A percentile compares a stretch with the other conserved stretches of the same genome.
Evolutionary conservation across 345 rosid genomes (phyloP).

Genomic region (Eucalyptus cloeziana): DNA sequence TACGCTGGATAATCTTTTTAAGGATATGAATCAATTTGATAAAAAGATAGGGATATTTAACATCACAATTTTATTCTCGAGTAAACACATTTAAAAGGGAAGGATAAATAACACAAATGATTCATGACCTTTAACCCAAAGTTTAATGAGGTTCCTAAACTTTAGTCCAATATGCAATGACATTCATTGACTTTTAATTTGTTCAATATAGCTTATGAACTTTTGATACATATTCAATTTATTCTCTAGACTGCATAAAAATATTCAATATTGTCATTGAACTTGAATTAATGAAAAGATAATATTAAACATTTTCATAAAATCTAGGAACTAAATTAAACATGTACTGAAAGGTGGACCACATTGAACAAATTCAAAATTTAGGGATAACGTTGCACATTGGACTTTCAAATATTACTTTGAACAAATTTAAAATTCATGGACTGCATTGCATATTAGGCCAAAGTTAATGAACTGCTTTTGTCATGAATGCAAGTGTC

Average conservation of each 20-base stretch:
- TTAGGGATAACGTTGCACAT: fast-evolving
- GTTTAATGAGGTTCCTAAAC: fast-evolving
- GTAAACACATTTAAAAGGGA: too few species aligned
- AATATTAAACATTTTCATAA: too few species aligned
- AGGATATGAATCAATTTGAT: not conserved
- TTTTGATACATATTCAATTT: too few species aligned
- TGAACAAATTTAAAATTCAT: too few species aligned
- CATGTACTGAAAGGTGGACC: fast-evolving
- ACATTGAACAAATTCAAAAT: too few species aligned
- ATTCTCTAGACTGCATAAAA: fast-evolving
- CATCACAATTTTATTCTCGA: too few species aligned
- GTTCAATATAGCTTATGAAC: fast-evolving
- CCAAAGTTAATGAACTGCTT: too few species aligned
- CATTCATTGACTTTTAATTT: too few species aligned
- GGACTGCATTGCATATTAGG: fast-evolving
- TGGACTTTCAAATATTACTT: fast-evolving
- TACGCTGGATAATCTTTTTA: fast-evolving
- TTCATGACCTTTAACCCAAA: fast-evolving
- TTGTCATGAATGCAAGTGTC: too few species aligned
- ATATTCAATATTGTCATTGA: too few species aligned
- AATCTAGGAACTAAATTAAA: too few species aligned
- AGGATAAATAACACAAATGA: not conserved
- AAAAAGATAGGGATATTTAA: not conserved
- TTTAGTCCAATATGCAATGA: fast-evolving
- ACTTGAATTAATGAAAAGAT: too few species aligned